Conservation (phyloP, 768 basidiomycete species). For the Thelephora ganbajun region DNA sequence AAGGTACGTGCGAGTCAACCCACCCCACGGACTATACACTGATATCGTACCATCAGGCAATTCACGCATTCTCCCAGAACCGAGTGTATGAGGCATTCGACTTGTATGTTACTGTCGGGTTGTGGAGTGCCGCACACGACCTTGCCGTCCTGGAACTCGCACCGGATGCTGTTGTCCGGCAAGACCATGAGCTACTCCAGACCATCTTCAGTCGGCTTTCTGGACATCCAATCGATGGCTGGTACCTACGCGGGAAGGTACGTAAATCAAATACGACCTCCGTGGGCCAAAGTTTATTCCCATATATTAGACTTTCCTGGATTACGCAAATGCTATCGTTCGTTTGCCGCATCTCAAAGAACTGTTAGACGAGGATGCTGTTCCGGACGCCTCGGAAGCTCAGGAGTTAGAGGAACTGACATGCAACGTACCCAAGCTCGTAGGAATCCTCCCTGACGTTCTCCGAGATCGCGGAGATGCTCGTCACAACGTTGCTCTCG, state of each 20-base stretch:
- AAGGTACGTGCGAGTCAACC: slow-evolving; percentile 34
- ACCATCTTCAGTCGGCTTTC: slow-evolving; percentile 58
- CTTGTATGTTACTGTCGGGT: slow-evolving; percentile 54
- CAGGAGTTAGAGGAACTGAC: slow-evolving; percentile 47
- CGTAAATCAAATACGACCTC: slow-evolving; percentile 5
- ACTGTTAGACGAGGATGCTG: slow-evolving; percentile 24
- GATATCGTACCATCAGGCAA: slow-evolving; percentile 32
- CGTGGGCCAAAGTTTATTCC: not conserved
- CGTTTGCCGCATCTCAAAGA: slow-evolving; percentile 43
- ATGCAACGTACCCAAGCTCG: slow-evolving; percentile 47
- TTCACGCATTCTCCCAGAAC: slow-evolving; percentile 45
- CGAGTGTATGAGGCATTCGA: slow-evolving; percentile 65
- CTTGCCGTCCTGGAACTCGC: slow-evolving; percentile 79
- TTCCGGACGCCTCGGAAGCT: slow-evolving; percentile 32
- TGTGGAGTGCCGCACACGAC: slow-evolving; percentile 65
- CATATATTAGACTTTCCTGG: slow-evolving; percentile 43
- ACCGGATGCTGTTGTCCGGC: slow-evolving; percentile 67
- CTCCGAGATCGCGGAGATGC: slow-evolving; percentile 40
- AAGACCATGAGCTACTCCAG: slow-evolving; percentile 41
- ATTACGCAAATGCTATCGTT: slow-evolving; percentile 54
- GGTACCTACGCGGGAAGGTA: slow-evolving; percentile 81
- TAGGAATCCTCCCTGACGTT: slow-evolving; percentile 56
- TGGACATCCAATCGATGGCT: slow-evolving; percentile 47
- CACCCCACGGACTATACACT: not conserved
- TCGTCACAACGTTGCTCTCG: slow-evolving; percentile 56